Evolutionary conservation across 306 rosid genomes (phyloP).

Genomic region (Canavalia gladiata): DNA sequence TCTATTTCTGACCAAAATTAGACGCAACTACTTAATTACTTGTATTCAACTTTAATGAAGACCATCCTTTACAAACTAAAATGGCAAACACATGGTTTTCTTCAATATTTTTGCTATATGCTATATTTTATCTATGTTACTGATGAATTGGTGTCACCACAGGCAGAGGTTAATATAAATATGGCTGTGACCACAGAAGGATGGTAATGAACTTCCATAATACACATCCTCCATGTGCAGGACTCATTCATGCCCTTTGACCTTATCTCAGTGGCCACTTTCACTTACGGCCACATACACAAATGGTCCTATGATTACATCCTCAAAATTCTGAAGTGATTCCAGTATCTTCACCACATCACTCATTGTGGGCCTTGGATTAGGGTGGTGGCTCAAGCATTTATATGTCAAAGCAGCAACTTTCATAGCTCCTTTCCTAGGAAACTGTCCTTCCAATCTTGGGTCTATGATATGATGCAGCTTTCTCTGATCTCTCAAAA

Average conservation of each 20-base stretch:
- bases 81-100: conserved; percentile 11
- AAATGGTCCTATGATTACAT: conserved; percentile 65
- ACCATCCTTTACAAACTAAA: conserved; percentile 24
- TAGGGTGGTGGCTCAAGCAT: conserved; percentile 74
- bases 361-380: conserved; percentile 68
- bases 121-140: conserved; percentile 27
- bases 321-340: conserved; percentile 67
- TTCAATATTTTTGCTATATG: neutral
- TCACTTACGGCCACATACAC: conserved; percentile 74
- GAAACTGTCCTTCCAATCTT: conserved; percentile 69
- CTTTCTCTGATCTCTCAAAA: conserved; percentile 65
- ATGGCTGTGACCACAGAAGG: conserved; percentile 16
- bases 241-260: conserved; percentile 7
- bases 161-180: conserved; percentile 7
- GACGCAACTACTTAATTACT: conserved; percentile 5
- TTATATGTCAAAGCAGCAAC: conserved; percentile 71
- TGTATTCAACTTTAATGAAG: conserved; percentile 32
- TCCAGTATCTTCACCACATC: conserved; percentile 71
- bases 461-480: conserved; percentile 61
- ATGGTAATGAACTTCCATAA: neutral
- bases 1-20: conserved; percentile 31
- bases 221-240: neutral
- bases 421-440: conserved; percentile 65
- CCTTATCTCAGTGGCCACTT: conserved; percentile 24
- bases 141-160: conserved; percentile 16